phyloP scores from a whole-genome alignment of 805 yeast genomes.

The Cyberlindnera maritima region DNA sequence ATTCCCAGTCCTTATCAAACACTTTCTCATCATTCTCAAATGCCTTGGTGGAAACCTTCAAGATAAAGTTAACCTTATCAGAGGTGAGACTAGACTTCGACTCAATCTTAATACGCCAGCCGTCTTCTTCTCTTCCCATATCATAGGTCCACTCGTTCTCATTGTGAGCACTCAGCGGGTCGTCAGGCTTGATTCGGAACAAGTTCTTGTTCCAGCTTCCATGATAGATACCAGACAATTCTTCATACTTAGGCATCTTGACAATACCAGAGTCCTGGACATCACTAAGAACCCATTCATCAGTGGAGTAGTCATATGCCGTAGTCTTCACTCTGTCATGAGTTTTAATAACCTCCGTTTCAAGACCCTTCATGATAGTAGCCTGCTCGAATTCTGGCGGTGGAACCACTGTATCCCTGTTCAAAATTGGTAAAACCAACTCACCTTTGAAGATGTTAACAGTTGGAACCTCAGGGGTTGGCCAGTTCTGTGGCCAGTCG shows the following conservation, averaged over 20 bases:
- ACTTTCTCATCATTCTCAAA: slow-evolving; percentile 33
- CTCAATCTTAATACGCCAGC: slow-evolving; percentile 37
- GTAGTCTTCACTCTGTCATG: slow-evolving; percentile 25
- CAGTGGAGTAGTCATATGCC: slow-evolving; percentile 19
- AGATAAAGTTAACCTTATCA: slow-evolving; percentile 33
- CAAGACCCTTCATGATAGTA: slow-evolving; percentile 29
- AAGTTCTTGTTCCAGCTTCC: slow-evolving; percentile 39
- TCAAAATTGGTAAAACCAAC: slow-evolving; percentile 31
- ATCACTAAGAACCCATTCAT: slow-evolving; percentile 24
- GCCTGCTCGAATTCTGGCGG: slow-evolving; percentile 32
- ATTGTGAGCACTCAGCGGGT: slow-evolving; percentile 39
- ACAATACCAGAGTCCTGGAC: slow-evolving; percentile 35
- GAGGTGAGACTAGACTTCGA: slow-evolving; percentile 32
- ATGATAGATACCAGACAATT: slow-evolving; percentile 36
- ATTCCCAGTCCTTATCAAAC: slow-evolving; percentile 34
- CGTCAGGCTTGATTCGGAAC: slow-evolving; percentile 35
- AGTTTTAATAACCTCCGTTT: slow-evolving; percentile 22
- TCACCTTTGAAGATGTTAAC: slow-evolving; percentile 33
- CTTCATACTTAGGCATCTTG: slow-evolving; percentile 31
- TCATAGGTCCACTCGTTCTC: slow-evolving; percentile 39
- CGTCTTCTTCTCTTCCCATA: slow-evolving; percentile 37
- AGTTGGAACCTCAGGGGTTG: slow-evolving; percentile 39
- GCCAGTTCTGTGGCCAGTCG: slow-evolving; percentile 51
- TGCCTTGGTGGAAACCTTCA: slow-evolving; percentile 34
- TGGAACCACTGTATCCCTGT: slow-evolving; percentile 13